A percentile compares a stretch with the other conserved stretches of the same genome.
Evolutionary conservation across 495 filamentous ascomycete species (phyloP).

Genomic region (Trichoderma orchidacearum): DNA sequence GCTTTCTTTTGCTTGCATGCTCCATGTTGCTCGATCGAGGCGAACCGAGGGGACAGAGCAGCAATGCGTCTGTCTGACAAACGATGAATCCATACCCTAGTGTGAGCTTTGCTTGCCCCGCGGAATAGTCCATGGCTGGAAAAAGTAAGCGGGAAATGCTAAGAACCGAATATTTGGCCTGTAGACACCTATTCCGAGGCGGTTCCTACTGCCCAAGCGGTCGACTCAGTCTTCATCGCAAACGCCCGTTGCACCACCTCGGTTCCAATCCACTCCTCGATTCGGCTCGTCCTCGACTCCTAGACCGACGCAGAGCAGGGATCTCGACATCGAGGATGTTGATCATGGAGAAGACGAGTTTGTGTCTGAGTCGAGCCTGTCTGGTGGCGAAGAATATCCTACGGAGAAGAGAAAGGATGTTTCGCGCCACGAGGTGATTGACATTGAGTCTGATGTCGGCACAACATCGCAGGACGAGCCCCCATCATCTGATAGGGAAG

Average conservation of each 20-base stretch:
- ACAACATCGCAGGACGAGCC: neutral
- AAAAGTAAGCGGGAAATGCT: no score
- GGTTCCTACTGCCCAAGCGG: constrained; percentile 25
- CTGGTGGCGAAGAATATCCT: neutral
- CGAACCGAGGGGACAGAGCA: neutral
- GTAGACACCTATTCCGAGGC: constrained; percentile 28
- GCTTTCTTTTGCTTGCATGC: neutral
- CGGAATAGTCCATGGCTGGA: neutral
- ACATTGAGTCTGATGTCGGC: neutral
- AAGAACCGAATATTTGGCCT: neutral
- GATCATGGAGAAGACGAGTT: constrained; percentile 10
- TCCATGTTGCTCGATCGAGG: neutral
- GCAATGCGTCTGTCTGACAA: neutral
- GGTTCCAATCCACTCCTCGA: constrained; percentile 26
- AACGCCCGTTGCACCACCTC: constrained; percentile 11
- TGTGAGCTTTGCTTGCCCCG: neutral
- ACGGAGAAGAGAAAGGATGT: neutral
- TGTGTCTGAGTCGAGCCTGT: neutral
- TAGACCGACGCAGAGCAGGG: neutral
- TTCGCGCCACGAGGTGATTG: neutral
- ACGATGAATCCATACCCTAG: neutral
- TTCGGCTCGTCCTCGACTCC: constrained; percentile 16
- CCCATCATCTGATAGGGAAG: neutral
- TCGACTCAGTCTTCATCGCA: constrained; percentile 17
- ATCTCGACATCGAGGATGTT: neutral